Base-by-base conservation (phyloP, 805 yeast species). In the Saccharomycopsis oosterbeekiorum region DNA sequence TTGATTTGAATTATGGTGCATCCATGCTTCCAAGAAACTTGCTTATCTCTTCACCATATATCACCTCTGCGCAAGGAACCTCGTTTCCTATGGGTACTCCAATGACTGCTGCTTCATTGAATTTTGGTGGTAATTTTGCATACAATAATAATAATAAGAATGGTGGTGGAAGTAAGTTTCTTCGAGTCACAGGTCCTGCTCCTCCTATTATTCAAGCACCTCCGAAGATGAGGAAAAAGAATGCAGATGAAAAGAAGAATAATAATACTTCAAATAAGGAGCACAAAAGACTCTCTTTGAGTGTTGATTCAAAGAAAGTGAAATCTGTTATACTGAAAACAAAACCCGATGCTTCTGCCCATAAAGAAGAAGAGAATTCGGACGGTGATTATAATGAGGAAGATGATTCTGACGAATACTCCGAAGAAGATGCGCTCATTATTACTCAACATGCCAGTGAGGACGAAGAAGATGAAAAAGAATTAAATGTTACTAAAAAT, bases 1-100 rank as follows among this genome's bases (percentile, higher is more conserved):
- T 84, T 66, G 89, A 85, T 68, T 70, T 80, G 61, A 73, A 79
- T 3, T 84, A 84, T 67, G 84, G 86, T 9, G 79, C 82, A 4
- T 79, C 85, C 14, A 76, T 85, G 76, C 72, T 85, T 19, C 91
- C 91, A 1, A 74, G 85, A 17, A 86, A 84, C 66, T 71, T 85
- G 58, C 71, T 85, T 57, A 74, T 82, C 62, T 78, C 82, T 2
- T 84, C 89, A 2, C 89, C 89, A 0, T 84, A 79, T 67, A 59
- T 64, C 10, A 47, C 53, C 21, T 47, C 53, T 4, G 53, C 53
- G 2, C 53, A 47, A 47, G 63, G 63, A 12, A 59, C 64, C 9
- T 47, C 63, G 2, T 60, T 60, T 55, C 53, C 53, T 24, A 21
- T 47, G 53, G 50, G 47, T 36, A 58, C 63, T 10, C 65, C 65